These are phyloP conservation scores for Penicillium herquei DNA, from an alignment of 495 filamentous ascomycete species.

Conservation along the genomic window DNA sequence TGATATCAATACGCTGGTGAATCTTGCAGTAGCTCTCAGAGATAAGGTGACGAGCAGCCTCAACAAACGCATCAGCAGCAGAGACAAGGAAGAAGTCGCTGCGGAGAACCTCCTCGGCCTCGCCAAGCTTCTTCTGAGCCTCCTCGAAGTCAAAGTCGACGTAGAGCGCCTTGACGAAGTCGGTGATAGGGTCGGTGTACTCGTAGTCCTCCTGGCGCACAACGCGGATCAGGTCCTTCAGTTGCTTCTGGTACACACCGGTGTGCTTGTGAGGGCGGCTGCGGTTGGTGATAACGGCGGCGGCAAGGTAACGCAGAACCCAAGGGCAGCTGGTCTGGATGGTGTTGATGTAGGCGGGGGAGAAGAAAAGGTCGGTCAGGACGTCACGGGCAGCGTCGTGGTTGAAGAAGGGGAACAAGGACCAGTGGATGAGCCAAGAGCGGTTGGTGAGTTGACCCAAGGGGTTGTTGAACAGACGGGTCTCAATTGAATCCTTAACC, in stretches of 20 bases:
- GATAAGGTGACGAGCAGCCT: conserved; percentile 91
- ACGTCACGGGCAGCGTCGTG: conserved; percentile 85
- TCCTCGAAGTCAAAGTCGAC: conserved; percentile 99
- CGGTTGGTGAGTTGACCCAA: conserved; percentile 91
- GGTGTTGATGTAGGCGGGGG: conserved; percentile 93
- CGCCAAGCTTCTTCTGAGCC: conserved; percentile 85
- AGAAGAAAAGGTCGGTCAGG: conserved; percentile 95
- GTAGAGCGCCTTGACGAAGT: conserved; percentile 93
- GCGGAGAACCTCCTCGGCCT: conserved; percentile 88
- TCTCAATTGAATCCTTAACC: conserved; percentile 90
- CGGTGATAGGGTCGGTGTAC: conserved; percentile 92
- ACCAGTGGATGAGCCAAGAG: conserved; percentile 97
- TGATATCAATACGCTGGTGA: conserved; percentile 95
- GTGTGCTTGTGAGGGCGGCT: conserved; percentile 74
- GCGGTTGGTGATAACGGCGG: conserved; percentile 94
- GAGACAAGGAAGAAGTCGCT: conserved; percentile 93
- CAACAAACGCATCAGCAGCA: conserved; percentile 85
- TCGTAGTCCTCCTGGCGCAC: conserved; percentile 97
- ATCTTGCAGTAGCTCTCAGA: conserved; percentile 99
- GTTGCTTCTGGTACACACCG: conserved; percentile 90
- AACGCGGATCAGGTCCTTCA: conserved; percentile 93
- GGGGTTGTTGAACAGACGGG: conserved; percentile 90
- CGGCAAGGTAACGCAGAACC: conserved; percentile 92
- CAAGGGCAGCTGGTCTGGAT: conserved; percentile 97
- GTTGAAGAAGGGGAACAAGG: conserved; percentile 98